Evolutionary conservation across 148 eudicot genomes (phyloP), one percentile per base, ranked within the genome.

Genomic region (Cornus kousa): DNA sequence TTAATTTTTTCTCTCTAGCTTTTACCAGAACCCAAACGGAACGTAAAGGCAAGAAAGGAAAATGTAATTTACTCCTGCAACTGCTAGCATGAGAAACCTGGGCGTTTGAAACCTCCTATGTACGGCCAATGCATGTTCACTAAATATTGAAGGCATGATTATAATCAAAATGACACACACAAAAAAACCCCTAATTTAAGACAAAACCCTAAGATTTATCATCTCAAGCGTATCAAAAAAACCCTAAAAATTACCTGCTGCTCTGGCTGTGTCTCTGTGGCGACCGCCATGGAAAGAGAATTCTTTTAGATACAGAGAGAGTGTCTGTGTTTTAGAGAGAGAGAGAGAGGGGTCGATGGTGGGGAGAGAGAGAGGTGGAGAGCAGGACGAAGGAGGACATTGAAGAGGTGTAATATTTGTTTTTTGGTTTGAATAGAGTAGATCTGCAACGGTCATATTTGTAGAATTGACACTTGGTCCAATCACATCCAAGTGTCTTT

Each of bases 241-340:
- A 71, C 60, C 71, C 35, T 12, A 11, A 68, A 13, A 69, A 77
- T 79, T 72, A 90, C 92, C 92, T 90, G 84, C 69, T 82, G 80
- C 5, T 84, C 87, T 46, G 81, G 71, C 67, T 78, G 85, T 71
- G 85, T 81, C 75, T 89, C 89, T 69, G 89, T 71, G 50, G 86
- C 87, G 59, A 90, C 86, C 70, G 84, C 91, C 93, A 90, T 90
- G 32, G 13, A 40, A 65, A 73, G 77, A 33, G 69, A 79, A 33
- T 43, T 66, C 2, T 53, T 60, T 64, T 48, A 48, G 53, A 48
- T 8, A 7, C 0, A 48, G 53, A 74, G 78, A 62, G 64, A 71
- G 66, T 33, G 70, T 57, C 69, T 70, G 67, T 43, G 78, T 43
- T 33, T 14, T 4, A 12, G 72, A 68, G 22, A 14, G 20, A 48